phyloP scores from a whole-genome alignment of 441 rosid genomes.

The Populus tomentosa region DNA sequence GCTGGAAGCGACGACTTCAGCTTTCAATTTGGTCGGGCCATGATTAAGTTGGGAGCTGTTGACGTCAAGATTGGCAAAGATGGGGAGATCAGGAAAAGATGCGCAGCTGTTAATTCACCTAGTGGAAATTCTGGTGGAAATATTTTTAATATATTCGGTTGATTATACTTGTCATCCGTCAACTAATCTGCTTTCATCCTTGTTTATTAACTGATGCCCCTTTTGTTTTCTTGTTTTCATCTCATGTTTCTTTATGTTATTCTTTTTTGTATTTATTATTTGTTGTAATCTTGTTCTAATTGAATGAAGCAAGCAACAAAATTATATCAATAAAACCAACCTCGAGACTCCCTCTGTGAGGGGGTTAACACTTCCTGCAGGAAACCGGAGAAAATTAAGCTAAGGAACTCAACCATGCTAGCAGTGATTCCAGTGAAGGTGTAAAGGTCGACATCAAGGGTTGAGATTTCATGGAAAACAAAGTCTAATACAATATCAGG shows the following conservation, averaged over 20 bases:
- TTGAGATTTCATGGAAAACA: no score
- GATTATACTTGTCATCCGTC: background rate
- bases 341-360: no score
- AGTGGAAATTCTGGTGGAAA: background rate
- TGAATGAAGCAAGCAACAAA: background rate
- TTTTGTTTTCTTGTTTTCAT: no score
- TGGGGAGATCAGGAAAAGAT: slow-evolving; percentile 50
- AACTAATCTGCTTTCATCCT: background rate
- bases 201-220: background rate
- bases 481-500: no score
- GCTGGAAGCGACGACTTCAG: slow-evolving; percentile 31
- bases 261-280: background rate
- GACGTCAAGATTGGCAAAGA: slow-evolving; percentile 18
- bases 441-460: no score
- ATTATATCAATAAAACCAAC: background rate
- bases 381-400: no score
- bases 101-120: slow-evolving; percentile 30
- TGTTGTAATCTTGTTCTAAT: background rate
- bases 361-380: no score
- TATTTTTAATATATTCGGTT: background rate
- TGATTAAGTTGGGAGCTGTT: slow-evolving; percentile 48
- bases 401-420: no score
- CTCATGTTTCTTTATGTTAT: background rate
- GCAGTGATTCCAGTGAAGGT: no score
- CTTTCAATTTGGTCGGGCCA: slow-evolving; percentile 40